phyloP scores from a whole-genome alignment of 1,284 basidiomycete species.

The Moniliophthora roreri region DNA sequence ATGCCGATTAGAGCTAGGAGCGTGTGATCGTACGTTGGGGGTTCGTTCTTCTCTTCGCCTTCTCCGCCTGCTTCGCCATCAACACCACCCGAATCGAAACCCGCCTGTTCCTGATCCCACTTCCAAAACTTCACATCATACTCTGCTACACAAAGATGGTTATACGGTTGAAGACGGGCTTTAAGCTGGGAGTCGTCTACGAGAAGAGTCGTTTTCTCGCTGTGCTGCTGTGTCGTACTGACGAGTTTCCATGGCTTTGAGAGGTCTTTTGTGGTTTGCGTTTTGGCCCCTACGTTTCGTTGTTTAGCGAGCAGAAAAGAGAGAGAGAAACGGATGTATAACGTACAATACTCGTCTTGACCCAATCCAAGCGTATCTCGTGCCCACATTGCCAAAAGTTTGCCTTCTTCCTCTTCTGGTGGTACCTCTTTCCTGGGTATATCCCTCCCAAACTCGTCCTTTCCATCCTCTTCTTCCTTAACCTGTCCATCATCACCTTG shows the following conservation, averaged over 20 bases:
- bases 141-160: slow-evolving; percentile 60
- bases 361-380: slow-evolving; percentile 60
- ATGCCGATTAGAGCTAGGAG: slow-evolving; percentile 74
- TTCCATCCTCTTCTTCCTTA: neutral
- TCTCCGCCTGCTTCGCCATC: neutral
- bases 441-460: neutral
- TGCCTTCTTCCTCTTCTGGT: neutral
- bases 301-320: neutral
- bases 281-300: slow-evolving; percentile 40
- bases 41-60: neutral
- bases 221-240: slow-evolving; percentile 32
- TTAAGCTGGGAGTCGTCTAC: slow-evolving; percentile 71
- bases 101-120: slow-evolving; percentile 32
- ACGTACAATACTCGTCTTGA: slow-evolving; percentile 50
- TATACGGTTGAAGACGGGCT: slow-evolving; percentile 66
- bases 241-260: slow-evolving; percentile 55
- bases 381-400: slow-evolving; percentile 60
- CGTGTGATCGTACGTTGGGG: slow-evolving; percentile 48
- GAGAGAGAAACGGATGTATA: neutral
- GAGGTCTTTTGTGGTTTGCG: slow-evolving; percentile 64
- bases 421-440: neutral
- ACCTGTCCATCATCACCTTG: neutral
- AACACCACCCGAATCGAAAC: slow-evolving; percentile 5
- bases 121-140: slow-evolving; percentile 40
- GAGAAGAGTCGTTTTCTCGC: slow-evolving; percentile 58